These are phyloP conservation scores for Petasospora fabianii DNA, from an alignment of 1,139 yeast genomes.

Conservation along the genomic window DNA sequence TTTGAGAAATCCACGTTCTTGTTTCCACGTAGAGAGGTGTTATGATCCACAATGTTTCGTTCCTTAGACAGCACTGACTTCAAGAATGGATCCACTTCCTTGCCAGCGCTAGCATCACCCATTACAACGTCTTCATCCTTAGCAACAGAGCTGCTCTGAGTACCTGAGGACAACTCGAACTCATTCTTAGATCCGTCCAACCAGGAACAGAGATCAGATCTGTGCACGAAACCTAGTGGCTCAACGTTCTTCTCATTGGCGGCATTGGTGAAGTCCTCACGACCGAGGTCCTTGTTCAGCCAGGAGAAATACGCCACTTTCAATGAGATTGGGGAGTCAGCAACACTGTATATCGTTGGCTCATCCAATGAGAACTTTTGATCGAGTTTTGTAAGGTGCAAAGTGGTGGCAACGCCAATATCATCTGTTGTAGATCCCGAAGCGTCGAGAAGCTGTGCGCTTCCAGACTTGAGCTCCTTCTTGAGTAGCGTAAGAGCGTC, in stretches of 20 bases:
- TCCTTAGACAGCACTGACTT: constrained; percentile 56
- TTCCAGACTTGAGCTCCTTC: constrained; percentile 15
- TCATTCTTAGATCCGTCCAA: constrained; percentile 61
- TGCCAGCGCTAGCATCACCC: constrained; percentile 5
- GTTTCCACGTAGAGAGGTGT: constrained; percentile 73
- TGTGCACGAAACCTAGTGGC: constrained; percentile 79
- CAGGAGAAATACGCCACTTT: constrained; percentile 76
- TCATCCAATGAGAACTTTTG: constrained; percentile 35
- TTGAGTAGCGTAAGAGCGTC: constrained; percentile 9
- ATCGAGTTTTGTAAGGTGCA: constrained; percentile 20
- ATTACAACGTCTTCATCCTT: constrained; percentile 6
- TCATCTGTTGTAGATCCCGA: constrained; percentile 23
- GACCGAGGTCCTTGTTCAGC: constrained; percentile 68
- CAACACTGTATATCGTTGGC: constrained; percentile 56
- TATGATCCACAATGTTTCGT: constrained; percentile 70
- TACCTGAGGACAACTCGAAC: constrained; percentile 41
- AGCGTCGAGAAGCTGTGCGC: constrained; percentile 22
- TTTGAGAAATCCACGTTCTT: constrained; percentile 71
- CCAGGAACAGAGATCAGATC: constrained; percentile 83
- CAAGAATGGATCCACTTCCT: constrained; percentile 50
- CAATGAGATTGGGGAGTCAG: constrained; percentile 48
- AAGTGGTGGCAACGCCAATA: constrained; percentile 27
- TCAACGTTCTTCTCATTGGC: constrained; percentile 63
- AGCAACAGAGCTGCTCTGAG: neutral
- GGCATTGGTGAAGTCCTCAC: constrained; percentile 76